A percentile compares a stretch with the other conserved stretches of the same genome.
Conservation (phyloP, 208 protist species). For the Trypanosoma brucei region DNA sequence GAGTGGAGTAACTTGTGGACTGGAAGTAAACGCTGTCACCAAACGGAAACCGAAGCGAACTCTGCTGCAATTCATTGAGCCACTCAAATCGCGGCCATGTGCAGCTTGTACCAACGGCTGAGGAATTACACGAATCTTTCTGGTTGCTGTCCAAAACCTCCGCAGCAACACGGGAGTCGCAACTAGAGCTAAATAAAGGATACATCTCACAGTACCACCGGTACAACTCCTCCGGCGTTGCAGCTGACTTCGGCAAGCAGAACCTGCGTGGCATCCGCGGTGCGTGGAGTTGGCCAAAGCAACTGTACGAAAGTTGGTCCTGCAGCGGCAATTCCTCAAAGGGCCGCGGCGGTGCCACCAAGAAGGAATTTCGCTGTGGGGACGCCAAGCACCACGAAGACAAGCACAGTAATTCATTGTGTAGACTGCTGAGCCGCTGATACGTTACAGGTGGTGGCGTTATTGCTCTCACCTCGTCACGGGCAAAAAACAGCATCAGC, state of each 20-base stretch:
- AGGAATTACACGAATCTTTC: neutral
- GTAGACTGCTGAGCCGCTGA: slow-evolving; percentile 39
- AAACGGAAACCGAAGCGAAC: slow-evolving; percentile 21
- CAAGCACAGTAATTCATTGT: slow-evolving; percentile 20
- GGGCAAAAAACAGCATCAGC: slow-evolving; percentile 69
- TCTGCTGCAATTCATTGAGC: slow-evolving; percentile 17
- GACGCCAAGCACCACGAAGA: neutral
- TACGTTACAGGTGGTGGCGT: slow-evolving; percentile 62
- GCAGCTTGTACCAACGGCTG: too few relatives aligned
- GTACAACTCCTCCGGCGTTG: slow-evolving; percentile 19
- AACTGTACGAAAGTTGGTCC: slow-evolving; percentile 20
- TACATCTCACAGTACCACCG: slow-evolving; percentile 8
- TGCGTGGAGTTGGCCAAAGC: slow-evolving; percentile 23
- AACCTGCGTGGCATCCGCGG: slow-evolving; percentile 11
- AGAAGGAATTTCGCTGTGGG: neutral
- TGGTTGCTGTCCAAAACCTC: neutral
- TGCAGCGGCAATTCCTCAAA: slow-evolving; percentile 14
- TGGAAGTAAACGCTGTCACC: neutral
- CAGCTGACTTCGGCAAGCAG: neutral
- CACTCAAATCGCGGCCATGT: slow-evolving; percentile 11
- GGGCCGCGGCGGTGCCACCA: slow-evolving; percentile 2
- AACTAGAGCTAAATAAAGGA: neutral
- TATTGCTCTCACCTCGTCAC: slow-evolving; percentile 76
- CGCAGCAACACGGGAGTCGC: neutral
- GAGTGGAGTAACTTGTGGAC: neutral